Percentiles rank a stretch among this genome's conserved stretches.
Conservation (phyloP, 306 rosid species). For the Rosa lucieae region DNA sequence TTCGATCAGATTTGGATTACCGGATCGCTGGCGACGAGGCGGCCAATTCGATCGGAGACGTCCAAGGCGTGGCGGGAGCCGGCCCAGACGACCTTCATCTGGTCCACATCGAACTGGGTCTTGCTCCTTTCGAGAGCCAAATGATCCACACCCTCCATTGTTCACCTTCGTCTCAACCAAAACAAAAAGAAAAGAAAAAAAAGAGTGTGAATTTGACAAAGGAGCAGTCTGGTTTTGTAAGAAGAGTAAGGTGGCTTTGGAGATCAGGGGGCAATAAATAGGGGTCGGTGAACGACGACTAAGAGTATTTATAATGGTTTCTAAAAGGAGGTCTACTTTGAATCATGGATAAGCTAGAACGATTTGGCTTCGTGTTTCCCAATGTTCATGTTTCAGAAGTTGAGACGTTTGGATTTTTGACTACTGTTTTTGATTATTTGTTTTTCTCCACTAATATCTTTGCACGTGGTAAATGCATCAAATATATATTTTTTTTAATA, state of each 20-base stretch:
- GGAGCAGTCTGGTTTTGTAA: neutral
- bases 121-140: constrained; percentile 67
- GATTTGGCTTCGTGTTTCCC: neutral
- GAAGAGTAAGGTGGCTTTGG: neutral
- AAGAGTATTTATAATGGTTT: neutral
- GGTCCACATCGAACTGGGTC: constrained; percentile 72
- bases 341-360: neutral
- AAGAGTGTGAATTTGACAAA: neutral
- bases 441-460: neutral
- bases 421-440: neutral
- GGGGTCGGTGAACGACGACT: neutral
- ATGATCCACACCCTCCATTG: constrained; percentile 63
- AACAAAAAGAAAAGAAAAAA: too few species aligned
- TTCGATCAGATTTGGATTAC: constrained; percentile 35
- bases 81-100: constrained; percentile 90
- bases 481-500: too few species aligned
- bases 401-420: neutral
- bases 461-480: neutral
- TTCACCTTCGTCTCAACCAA: neutral
- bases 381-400: neutral
- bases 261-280: too few species aligned
- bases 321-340: neutral
- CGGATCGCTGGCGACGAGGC: constrained; percentile 88
- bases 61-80: constrained; percentile 66
- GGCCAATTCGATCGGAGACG: constrained; percentile 77